Evolutionary conservation across 2,329 filamentous ascomycete species (phyloP).

Genomic region (Ophiostoma montium): DNA sequence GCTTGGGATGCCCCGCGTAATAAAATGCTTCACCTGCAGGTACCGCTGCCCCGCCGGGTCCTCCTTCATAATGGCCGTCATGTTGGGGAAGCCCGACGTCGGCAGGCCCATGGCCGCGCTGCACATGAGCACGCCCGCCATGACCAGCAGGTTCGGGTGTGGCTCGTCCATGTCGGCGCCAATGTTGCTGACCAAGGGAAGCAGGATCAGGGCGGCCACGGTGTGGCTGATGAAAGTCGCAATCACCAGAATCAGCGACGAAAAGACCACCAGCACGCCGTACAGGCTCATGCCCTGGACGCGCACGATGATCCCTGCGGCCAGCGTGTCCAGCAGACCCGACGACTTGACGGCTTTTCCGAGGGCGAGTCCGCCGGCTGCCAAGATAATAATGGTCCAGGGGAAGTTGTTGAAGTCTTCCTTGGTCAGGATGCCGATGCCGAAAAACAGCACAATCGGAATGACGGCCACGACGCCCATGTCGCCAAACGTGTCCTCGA

Average conservation of each 20-base stretch:
- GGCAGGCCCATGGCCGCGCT: constrained; percentile 95
- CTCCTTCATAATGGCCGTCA: constrained; percentile 99
- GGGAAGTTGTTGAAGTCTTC: constrained; percentile 99
- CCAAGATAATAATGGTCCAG: constrained; percentile 98
- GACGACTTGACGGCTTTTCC: constrained; percentile 92
- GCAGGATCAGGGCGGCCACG: constrained; percentile 85
- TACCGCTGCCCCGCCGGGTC: constrained; percentile 88
- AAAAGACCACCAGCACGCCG: constrained; percentile 73
- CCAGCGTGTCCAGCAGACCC: constrained; percentile 79
- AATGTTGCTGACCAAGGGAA: constrained; percentile 79
- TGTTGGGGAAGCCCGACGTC: constrained; percentile 94
- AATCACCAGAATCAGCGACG: constrained; percentile 70
- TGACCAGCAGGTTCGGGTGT: constrained; percentile 87
- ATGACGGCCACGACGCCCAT: constrained; percentile 98
- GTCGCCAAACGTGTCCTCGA: constrained; percentile 80
- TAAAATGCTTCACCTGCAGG: constrained; percentile 82
- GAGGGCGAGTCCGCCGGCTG: constrained; percentile 79
- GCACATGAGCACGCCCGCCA: constrained; percentile 92
- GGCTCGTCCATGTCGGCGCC: constrained; percentile 75
- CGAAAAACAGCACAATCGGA: constrained; percentile 90
- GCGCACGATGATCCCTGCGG: constrained; percentile 54
- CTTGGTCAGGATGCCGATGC: constrained; percentile 88
- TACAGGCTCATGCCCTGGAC: constrained; percentile 76
- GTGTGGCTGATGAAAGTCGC: constrained; percentile 98
- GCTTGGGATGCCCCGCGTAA: constrained; percentile 81